phyloP scores from a whole-genome alignment of 2,329 filamentous ascomycete genomes.

The Eutypa lata region DNA sequence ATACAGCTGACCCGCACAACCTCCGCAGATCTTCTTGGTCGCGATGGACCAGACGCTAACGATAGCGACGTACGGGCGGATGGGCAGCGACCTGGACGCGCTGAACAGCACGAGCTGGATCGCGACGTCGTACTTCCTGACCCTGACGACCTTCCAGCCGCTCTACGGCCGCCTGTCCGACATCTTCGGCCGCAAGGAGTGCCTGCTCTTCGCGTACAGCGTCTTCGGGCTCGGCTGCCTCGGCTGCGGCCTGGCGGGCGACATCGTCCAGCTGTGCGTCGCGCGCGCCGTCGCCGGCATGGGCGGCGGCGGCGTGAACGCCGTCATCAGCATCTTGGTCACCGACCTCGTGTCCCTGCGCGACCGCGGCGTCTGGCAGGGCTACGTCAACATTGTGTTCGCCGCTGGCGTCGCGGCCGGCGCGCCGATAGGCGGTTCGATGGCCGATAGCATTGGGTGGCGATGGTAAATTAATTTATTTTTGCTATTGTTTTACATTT shows the following conservation, averaged over 20 bases:
- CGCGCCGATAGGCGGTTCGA: constrained; percentile 29
- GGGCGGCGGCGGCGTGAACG: constrained; percentile 29
- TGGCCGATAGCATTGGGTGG: constrained; percentile 32
- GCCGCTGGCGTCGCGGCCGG: constrained; percentile 32
- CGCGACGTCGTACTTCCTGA: constrained; percentile 27
- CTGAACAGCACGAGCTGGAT: constrained; percentile 63
- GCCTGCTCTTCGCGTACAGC: constrained; percentile 35
- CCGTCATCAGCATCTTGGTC: constrained; percentile 45
- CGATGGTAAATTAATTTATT: background rate
- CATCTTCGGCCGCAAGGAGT: constrained; percentile 44
- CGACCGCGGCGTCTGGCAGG: constrained; percentile 41
- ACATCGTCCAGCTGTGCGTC: constrained; percentile 40
- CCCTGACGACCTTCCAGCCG: constrained; percentile 41
- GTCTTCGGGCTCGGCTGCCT: constrained; percentile 47
- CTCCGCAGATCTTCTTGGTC: constrained; percentile 63
- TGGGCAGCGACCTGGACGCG: constrained; percentile 72
- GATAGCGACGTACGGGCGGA: constrained; percentile 73
- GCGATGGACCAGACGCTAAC: constrained; percentile 76
- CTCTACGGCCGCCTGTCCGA: constrained; percentile 44
- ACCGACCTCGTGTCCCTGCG: constrained; percentile 48
- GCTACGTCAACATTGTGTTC: constrained; percentile 31
- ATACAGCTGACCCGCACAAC: background rate
- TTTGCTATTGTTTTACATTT: too few species aligned
- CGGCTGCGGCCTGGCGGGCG: constrained; percentile 40
- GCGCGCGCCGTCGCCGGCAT: constrained; percentile 39